Evolutionary conservation across 1,284 basidiomycete genomes (phyloP), one percentile per base, ranked within the genome.

Genomic region (Pascua sp.): DNA sequence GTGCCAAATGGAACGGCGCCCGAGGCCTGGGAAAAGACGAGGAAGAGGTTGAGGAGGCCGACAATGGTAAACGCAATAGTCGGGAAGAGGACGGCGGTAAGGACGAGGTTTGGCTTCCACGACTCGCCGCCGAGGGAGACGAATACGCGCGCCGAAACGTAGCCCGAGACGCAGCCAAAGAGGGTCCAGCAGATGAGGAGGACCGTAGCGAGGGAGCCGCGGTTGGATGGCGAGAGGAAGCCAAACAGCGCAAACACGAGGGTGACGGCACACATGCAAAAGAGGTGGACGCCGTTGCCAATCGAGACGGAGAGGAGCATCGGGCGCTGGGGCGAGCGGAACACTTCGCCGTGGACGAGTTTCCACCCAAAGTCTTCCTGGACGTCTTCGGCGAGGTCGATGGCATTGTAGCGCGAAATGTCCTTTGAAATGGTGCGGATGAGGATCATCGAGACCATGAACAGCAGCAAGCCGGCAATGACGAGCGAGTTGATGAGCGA

Each of bases 321-420:
- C 0, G 90, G 85, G 56, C 88, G 83, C 48, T 80, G 77, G 0
- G 95, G 95, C 5, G 88, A 81, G 37, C 95, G 85, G 82, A 97
- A 98, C 13, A 98, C 91, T 77, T 98, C 95, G 37, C 91, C 93
- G 67, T 97, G 93, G 11, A 98, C 73, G 40, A 76, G 64, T 55
- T 98, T 98, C 95, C 95, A 98, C 5, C 95, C 95, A 82, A 89
- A 97, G 69, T 98, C 95, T 78, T 97, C 93, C 78, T 96, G 93
- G 0, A 97, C 90, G 67, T 97, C 93, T 75, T 98, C 94, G 65
- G 87, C 89, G 39, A 95, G 79, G 75, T 97, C 94, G 64, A 95
- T 90, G 9, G 91, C 89, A 70, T 98, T 96, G 79, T 98, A 98
- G n/a, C 93, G 85, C 53, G 86, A 86, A 61, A 98, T 95, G 80